These are phyloP conservation scores for Pholiota molesta DNA, from an alignment of 768 basidiomycete genomes.

Conservation along the genomic window DNA sequence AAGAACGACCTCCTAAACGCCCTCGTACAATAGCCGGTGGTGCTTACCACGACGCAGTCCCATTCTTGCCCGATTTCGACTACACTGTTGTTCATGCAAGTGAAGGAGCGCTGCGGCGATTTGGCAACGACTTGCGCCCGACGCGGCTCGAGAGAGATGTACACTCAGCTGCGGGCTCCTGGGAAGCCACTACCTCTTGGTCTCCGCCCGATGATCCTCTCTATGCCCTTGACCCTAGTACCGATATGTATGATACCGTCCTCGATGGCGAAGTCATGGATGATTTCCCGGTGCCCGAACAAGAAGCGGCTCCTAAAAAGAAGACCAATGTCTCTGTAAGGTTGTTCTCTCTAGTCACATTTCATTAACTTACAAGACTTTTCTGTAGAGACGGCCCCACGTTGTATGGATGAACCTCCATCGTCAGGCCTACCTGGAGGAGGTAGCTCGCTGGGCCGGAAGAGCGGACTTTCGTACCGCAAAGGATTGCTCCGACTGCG, in stretches of 20 bases:
- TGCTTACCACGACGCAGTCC: not conserved
- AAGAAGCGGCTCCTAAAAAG: not conserved
- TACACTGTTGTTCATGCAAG: not conserved
- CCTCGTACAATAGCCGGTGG: not conserved
- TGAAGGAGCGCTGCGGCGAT: not conserved
- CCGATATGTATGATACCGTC: not conserved
- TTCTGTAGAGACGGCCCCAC: not conserved
- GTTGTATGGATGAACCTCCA: constrained; percentile 11
- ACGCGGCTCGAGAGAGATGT: not conserved
- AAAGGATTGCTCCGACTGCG: constrained; percentile 8
- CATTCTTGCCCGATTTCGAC: not conserved
- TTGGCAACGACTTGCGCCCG: not conserved
- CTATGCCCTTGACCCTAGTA: not conserved
- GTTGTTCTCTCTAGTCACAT: not conserved
- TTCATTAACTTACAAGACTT: not conserved
- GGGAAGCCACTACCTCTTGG: not conserved
- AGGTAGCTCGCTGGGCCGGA: constrained; percentile 9
- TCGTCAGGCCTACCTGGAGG: constrained; percentile 13
- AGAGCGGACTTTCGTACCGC: constrained; percentile 8
- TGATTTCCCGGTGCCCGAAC: not conserved
- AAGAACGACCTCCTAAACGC: not conserved
- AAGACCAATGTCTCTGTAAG: not conserved
- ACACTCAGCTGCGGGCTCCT: not conserved
- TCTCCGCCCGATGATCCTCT: not conserved
- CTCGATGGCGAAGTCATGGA: not conserved